These are phyloP conservation scores for Paecilomyces variotii DNA, from an alignment of 2,329 filamentous ascomycete species.

Conservation along the genomic window DNA sequence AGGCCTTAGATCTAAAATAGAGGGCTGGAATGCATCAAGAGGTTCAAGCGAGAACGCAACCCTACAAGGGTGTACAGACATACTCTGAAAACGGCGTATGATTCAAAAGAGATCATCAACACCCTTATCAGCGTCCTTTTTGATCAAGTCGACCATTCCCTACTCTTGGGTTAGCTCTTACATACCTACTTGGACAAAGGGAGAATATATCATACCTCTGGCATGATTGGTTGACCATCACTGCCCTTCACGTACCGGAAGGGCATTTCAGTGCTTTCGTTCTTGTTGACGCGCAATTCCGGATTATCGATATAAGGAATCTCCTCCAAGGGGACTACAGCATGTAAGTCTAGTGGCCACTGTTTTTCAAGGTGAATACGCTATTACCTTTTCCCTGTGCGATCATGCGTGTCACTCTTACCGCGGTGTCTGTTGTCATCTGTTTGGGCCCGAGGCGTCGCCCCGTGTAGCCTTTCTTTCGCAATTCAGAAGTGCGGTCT, in stretches of 20 bases:
- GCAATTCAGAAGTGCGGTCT: constrained; percentile 94
- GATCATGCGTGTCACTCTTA: constrained; percentile 84
- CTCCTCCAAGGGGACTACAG: constrained; percentile 63
- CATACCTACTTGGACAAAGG: not conserved
- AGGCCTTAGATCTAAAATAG: not conserved
- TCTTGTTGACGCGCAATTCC: constrained; percentile 79
- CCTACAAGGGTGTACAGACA: not conserved
- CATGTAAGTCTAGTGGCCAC: constrained; percentile 5
- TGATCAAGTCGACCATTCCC: constrained; percentile 94
- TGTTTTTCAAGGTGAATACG: not conserved
- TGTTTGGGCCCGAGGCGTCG: constrained; percentile 83
- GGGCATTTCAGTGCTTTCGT: constrained; percentile 95
- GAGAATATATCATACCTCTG: constrained; percentile 54
- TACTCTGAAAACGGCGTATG: not conserved
- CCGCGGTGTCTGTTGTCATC: constrained; percentile 98
- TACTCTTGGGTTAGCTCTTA: constrained; percentile 28
- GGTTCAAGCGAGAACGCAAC: not conserved
- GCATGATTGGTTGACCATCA: constrained; percentile 80
- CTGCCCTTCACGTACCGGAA: constrained; percentile 83
- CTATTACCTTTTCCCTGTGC: constrained; percentile 70
- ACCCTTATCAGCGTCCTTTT: constrained; percentile 85
- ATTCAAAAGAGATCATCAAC: constrained; percentile 72
- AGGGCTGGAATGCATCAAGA: not conserved
- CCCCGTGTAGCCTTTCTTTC: constrained; percentile 85
- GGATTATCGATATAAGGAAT: constrained; percentile 82